phyloP scores from a whole-genome alignment of 139 green algal genomes.

The Picochlorum sp. region DNA sequence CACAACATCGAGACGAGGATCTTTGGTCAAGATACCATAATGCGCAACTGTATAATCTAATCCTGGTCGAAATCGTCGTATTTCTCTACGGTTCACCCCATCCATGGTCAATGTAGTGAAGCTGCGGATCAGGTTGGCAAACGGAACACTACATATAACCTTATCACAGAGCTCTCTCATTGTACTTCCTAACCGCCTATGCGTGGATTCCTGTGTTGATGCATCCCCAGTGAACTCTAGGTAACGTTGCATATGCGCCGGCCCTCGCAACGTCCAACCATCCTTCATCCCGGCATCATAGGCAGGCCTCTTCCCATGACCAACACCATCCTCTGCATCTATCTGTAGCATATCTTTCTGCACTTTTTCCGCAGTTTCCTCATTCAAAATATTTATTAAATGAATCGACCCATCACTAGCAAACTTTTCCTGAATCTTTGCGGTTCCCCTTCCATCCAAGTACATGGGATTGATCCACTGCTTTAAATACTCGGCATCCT shows the following conservation, averaged over 20 bases:
- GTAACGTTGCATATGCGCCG: constrained; percentile 81
- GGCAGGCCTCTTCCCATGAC: constrained; percentile 19
- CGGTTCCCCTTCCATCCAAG: constrained; percentile 32
- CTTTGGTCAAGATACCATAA: constrained; percentile 54
- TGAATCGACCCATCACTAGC: constrained; percentile 62
- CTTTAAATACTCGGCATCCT: constrained; percentile 43
- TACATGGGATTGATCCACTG: constrained; percentile 69
- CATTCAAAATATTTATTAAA: constrained; percentile 56
- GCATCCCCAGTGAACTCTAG: constrained; percentile 33
- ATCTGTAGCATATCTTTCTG: constrained; percentile 16
- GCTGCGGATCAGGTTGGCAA: constrained; percentile 48
- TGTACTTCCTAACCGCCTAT: constrained; percentile 18
- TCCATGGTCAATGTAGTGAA: constrained; percentile 40
- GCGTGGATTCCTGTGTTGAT: neutral
- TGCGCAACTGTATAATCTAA: constrained; percentile 82
- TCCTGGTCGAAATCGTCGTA: constrained; percentile 69
- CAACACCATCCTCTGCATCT: constrained; percentile 44
- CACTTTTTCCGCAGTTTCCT: constrained; percentile 13
- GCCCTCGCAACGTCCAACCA: constrained; percentile 52
- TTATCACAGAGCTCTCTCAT: constrained; percentile 23
- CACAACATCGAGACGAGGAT: constrained; percentile 59
- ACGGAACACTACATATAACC: constrained; percentile 50
- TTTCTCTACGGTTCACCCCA: constrained; percentile 34
- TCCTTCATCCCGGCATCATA: constrained; percentile 34
- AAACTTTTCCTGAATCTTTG: constrained; percentile 54